Conservation (phyloP, 108 stramenopile genomes). For the Nitzschia palea region DNA sequence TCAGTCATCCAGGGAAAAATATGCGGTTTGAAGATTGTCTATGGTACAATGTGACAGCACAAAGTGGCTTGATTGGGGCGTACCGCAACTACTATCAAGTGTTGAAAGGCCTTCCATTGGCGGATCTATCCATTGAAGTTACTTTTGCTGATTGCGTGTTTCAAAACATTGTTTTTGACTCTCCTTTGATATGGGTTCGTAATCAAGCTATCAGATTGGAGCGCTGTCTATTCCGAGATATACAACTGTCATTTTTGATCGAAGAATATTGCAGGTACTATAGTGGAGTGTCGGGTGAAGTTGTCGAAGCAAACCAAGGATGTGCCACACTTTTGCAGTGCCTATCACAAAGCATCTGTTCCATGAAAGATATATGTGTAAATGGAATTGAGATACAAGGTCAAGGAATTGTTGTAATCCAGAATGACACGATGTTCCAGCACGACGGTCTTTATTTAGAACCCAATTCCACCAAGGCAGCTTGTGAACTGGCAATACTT, state of each 20-base stretch:
- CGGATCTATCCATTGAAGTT: not conserved
- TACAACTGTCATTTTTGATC: not conserved
- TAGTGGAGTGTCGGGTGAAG: not conserved
- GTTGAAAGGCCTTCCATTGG: not conserved
- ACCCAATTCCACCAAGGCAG: too few relatives aligned
- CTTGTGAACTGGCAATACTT: too few relatives aligned
- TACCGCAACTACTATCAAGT: not conserved
- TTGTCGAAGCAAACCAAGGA: constrained; percentile 3
- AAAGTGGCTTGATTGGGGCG: constrained; percentile 3
- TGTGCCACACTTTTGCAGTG: constrained; percentile 2
- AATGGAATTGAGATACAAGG: not conserved
- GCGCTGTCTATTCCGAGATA: not conserved
- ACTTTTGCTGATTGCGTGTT: constrained; percentile 9
- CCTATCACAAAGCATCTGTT: not conserved
- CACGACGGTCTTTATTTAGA: not conserved
- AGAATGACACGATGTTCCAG: not conserved
- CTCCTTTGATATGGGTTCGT: not conserved
- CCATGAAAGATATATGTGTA: constrained; percentile 3
- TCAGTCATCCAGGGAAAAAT: not conserved
- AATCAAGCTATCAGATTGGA: not conserved
- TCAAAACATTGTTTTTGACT: constrained; percentile 1
- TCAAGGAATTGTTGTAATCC: not conserved
- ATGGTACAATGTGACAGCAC: constrained; percentile 1
- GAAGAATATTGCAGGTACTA: not conserved
- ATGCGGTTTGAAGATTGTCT: constrained; percentile 17